These are phyloP conservation scores for Coemansia asiatica DNA, from an alignment of 192 early-diverging fungal genomes.

Conservation along the genomic window DNA sequence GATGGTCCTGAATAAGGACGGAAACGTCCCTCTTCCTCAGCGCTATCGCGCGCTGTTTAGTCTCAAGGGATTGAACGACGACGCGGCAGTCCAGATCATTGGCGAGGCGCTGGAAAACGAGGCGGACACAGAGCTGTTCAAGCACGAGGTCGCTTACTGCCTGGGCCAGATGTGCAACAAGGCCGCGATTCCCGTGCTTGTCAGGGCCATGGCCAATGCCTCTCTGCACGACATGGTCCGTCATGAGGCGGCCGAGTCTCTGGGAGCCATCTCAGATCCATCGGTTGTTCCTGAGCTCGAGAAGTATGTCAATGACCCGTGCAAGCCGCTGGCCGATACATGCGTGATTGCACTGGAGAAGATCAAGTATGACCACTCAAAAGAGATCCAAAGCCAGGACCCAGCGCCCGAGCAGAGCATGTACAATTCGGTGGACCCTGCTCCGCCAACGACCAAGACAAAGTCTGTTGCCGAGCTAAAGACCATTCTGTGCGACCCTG, in stretches of 20 bases:
- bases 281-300: slow-evolving; percentile 69
- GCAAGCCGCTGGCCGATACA: slow-evolving; percentile 78
- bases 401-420: slow-evolving; percentile 31
- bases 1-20: slow-evolving; percentile 62
- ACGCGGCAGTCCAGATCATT: slow-evolving; percentile 79
- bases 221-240: slow-evolving; percentile 91
- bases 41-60: slow-evolving; percentile 94
- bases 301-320: slow-evolving; percentile 70
- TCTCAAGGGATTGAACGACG: slow-evolving; percentile 77
- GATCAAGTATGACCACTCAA: slow-evolving; percentile 75
- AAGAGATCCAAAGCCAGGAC: slow-evolving; percentile 20
- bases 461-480: slow-evolving; percentile 68
- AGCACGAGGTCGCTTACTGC: slow-evolving; percentile 96
- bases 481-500: slow-evolving; percentile 64
- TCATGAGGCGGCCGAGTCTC: slow-evolving; percentile 96
- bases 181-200: slow-evolving; percentile 69
- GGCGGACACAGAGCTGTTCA: slow-evolving; percentile 84
- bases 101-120: slow-evolving; percentile 68
- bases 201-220: slow-evolving; percentile 64
- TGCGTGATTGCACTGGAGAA: slow-evolving; percentile 86
- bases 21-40: slow-evolving; percentile 69
- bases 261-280: slow-evolving; percentile 85
- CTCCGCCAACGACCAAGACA: slow-evolving; percentile 68
- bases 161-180: slow-evolving; percentile 92
- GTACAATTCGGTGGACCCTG: slow-evolving; percentile 90